These are phyloP conservation scores for Carallia brachiata DNA, from an alignment of 345 rosid species.

Conservation along the genomic window DNA sequence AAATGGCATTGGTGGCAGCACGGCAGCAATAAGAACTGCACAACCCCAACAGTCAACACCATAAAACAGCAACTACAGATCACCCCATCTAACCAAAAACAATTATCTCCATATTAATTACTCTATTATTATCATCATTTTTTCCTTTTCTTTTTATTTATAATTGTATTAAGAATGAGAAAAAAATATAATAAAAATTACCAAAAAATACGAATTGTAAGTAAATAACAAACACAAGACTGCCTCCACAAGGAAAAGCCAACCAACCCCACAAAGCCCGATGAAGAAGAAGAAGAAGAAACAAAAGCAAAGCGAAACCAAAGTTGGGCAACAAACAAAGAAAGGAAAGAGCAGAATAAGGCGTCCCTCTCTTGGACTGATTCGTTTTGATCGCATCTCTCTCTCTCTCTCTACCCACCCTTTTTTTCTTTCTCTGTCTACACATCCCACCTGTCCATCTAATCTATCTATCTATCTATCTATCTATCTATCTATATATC, in stretches of 20 bases:
- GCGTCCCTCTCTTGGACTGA: conserved; percentile 16
- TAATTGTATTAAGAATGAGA: too few relatives aligned
- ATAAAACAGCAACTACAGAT: too few relatives aligned
- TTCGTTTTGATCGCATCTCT: conserved; percentile 22
- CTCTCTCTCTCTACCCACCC: not conserved
- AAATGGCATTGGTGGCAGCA: too few relatives aligned
- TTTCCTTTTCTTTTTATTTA: too few relatives aligned
- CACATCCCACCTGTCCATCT: not conserved
- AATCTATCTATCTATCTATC: too few relatives aligned
- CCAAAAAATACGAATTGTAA: too few relatives aligned
- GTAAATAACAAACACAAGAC: conserved; percentile 10
- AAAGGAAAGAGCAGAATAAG: conserved; percentile 26
- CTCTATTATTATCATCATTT: too few relatives aligned
- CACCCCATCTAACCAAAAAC: too few relatives aligned
- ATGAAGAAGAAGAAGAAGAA: conserved; percentile 5
- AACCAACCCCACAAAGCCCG: conserved; percentile 24
- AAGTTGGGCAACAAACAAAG: not conserved
- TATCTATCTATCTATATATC: not conserved
- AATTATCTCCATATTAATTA: too few relatives aligned
- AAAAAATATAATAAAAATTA: too few relatives aligned
- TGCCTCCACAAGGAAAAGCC: conserved; percentile 10
- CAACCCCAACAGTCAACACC: too few relatives aligned
- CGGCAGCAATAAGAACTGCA: too few relatives aligned
- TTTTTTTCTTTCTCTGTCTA: not conserved
- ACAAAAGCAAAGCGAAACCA: not conserved